A percentile compares a stretch with the other conserved stretches of the same genome.
phyloP scores from a whole-genome alignment of 1,284 basidiomycete genomes.

The Vanrija sp. region DNA sequence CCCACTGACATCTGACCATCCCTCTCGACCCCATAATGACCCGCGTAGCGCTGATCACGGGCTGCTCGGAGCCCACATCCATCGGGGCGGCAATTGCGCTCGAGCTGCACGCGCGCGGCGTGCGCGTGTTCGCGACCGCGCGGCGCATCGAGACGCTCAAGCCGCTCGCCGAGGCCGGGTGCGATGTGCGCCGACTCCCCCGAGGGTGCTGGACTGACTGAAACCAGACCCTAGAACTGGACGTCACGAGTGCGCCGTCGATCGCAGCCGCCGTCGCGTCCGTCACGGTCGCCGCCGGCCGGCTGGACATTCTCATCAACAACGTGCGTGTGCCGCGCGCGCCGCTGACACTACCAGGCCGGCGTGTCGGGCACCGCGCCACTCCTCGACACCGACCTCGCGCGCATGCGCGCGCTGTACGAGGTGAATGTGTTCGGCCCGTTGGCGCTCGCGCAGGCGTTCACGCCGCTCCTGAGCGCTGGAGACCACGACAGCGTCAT shows the following conservation, averaged over 20 bases:
- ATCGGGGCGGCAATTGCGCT: slow-evolving; percentile 11
- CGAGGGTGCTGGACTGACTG: background rate
- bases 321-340: slow-evolving; percentile 5
- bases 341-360: background rate
- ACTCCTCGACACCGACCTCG: slow-evolving; percentile 5
- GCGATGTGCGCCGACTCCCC: background rate
- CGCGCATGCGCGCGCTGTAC: slow-evolving; percentile 9
- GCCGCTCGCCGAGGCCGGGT: slow-evolving; percentile 1
- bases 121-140: slow-evolving; percentile 13
- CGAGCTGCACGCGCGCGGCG: slow-evolving; percentile 11
- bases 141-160: slow-evolving; percentile 9
- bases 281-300: slow-evolving; percentile 3
- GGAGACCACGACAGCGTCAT: slow-evolving; percentile 1
- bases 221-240: slow-evolving; percentile 3
- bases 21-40: background rate
- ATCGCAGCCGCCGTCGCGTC: slow-evolving; percentile 5
- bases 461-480: slow-evolving; percentile 6
- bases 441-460: slow-evolving; percentile 19
- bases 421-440: slow-evolving; percentile 25
- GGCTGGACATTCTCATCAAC: slow-evolving; percentile 20
- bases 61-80: slow-evolving; percentile 11
- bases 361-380: background rate
- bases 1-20: background rate
- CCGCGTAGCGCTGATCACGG: slow-evolving; percentile 9
- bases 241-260: slow-evolving; percentile 7